These are phyloP conservation scores for Hirschfeldia incana DNA, from an alignment of 345 rosid species.

Conservation along the genomic window DNA sequence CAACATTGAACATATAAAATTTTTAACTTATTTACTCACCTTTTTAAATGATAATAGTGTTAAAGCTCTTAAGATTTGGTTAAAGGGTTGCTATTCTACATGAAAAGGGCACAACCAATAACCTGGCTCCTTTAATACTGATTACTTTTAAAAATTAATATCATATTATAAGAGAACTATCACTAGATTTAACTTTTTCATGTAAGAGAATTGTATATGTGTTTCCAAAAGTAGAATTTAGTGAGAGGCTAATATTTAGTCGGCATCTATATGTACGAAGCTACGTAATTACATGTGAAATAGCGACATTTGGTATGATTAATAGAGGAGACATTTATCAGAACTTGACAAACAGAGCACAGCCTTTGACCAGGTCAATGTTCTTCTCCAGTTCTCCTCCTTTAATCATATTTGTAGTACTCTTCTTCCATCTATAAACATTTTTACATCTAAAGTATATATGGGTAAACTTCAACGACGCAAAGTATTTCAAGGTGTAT, in stretches of 20 bases:
- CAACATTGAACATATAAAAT: not conserved
- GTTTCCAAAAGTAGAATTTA: constrained; percentile 13
- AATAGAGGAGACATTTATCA: constrained; percentile 16
- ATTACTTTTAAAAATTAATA: not conserved
- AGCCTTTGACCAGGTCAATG: constrained; percentile 35
- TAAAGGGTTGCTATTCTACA: constrained; percentile 16
- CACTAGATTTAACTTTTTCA: not conserved
- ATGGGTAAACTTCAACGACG: not conserved
- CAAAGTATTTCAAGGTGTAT: not conserved
- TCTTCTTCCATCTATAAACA: not conserved
- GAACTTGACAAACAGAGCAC: constrained; percentile 28
- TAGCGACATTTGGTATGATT: constrained; percentile 14
- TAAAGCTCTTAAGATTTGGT: constrained; percentile 1
- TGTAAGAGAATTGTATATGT: not conserved
- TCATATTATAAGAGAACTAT: not conserved
- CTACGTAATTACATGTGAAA: constrained; percentile 29
- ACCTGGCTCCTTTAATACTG: not conserved
- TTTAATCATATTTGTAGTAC: not conserved
- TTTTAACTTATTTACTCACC: not conserved
- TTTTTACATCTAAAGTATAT: not conserved
- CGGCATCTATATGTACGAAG: not conserved
- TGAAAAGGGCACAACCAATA: not conserved
- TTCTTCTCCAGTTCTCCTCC: too few relatives aligned
- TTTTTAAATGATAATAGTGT: not conserved
- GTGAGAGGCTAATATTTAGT: not conserved